phyloP scores from a whole-genome alignment of 2,329 filamentous ascomycete species.

The Acrodontium crateriforme region DNA sequence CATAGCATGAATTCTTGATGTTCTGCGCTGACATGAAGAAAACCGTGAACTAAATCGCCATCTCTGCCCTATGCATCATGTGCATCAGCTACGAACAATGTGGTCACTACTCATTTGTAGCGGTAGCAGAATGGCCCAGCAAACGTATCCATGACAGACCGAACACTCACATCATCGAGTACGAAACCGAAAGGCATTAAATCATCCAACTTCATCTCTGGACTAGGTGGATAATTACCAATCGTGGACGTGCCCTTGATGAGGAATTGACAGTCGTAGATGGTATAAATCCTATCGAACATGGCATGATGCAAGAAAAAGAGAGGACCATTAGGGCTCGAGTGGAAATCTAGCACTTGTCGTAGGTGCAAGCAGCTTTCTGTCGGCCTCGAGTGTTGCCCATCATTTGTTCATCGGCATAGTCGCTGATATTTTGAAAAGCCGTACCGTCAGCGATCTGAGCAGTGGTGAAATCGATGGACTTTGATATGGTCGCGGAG shows the following conservation, averaged over 20 bases:
- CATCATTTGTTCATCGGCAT: conserved; percentile 17
- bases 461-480: conserved; percentile 12
- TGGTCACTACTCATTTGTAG: conserved; percentile 19
- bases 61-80: too few species aligned
- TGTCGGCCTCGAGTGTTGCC: conserved; percentile 9
- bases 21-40: too few species aligned
- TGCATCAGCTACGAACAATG: too few species aligned
- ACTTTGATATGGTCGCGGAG: conserved; percentile 11
- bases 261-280: conserved; percentile 38
- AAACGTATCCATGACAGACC: conserved; percentile 20
- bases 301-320: conserved; percentile 38
- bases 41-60: too few species aligned
- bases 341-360: conserved; percentile 28
- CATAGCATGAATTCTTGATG: too few species aligned
- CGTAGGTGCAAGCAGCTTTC: conserved; percentile 18
- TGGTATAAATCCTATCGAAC: conserved; percentile 35
- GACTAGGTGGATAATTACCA: conserved; percentile 28
- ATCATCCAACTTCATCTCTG: conserved; percentile 34
- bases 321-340: conserved; percentile 32
- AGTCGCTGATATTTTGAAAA: conserved; percentile 15
- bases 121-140: conserved; percentile 20
- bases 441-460: conserved; percentile 17
- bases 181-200: conserved; percentile 23
- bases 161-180: conserved; percentile 11
- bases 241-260: conserved; percentile 34